Evolutionary conservation across 2,329 filamentous ascomycete species (phyloP), one percentile per base, ranked within the genome.

Genomic region (Cladosporium sp.): DNA sequence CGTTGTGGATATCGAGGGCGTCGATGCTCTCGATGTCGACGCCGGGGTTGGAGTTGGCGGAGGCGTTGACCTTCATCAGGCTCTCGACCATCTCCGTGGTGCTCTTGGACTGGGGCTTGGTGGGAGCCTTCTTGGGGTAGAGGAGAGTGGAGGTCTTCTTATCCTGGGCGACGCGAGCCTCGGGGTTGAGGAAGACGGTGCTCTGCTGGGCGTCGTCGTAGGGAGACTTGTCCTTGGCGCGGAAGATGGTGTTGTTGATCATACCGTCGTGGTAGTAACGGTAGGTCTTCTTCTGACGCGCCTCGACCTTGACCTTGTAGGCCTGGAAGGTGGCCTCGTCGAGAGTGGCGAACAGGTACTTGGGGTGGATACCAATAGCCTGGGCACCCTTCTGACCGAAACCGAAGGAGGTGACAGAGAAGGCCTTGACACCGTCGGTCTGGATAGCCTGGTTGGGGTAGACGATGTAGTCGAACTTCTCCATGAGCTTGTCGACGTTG

Each of bases 301-400:
- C 89, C 75, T 92, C 90, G 21, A 98, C 92, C 86, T 96, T 98
- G 75, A 83, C 82, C 77, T 89, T 90, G 86, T 99, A 99, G 65
- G 87, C 83, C 66, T 87, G 81, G 80, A 92, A 99, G 60, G 91
- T 90, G 57, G 89, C 83, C 80, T 94, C 87, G 75, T 98, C 94
- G 60, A 99, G 90, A n/a, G 92, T 90, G 58, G 95, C 95, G 73
- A 90, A 99, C 65, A 99, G 87, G 80, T 98, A 99, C 81, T 91
- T 94, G 76, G 96, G 92, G 79, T 99, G 95, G 61, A 99, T 90
- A 84, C 94, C 95, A 75, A 99, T 96, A 51, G 91, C 94, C 80
- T 99, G 96, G 28, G 95, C 92, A 76, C 95, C 95, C 88, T 99
- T 99, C 81, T 99, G 95, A 72, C 95, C 95, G 84, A 99, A 99